A percentile compares a stretch with the other conserved stretches of the same genome.
These are phyloP conservation scores for Candida tetrigidarum DNA, from an alignment of 1,139 yeast genomes.

Conservation along the genomic window DNA sequence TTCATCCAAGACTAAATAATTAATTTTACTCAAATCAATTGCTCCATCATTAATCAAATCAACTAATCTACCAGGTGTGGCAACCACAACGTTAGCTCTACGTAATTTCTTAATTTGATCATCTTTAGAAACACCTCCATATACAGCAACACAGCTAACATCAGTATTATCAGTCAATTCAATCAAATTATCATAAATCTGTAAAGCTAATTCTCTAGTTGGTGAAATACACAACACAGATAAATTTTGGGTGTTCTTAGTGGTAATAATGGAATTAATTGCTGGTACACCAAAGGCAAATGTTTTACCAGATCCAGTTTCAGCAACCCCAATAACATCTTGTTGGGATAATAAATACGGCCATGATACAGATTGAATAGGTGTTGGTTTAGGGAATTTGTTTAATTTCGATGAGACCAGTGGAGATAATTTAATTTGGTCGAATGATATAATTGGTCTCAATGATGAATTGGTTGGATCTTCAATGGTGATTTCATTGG, in stretches of 20 bases:
- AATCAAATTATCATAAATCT: constrained; percentile 83
- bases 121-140: constrained; percentile 98
- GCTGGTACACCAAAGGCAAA: constrained; percentile 99
- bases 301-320: constrained; percentile 98
- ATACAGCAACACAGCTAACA: constrained; percentile 79
- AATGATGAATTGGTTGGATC: constrained; percentile 55
- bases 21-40: constrained; percentile 66
- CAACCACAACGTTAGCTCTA: constrained; percentile 73
- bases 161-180: constrained; percentile 64
- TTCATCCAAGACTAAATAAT: constrained; percentile 90
- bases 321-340: constrained; percentile 97
- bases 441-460: constrained; percentile 75
- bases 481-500: constrained; percentile 81
- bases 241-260: constrained; percentile 42
- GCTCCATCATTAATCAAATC: constrained; percentile 92
- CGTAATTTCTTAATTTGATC: constrained; percentile 76
- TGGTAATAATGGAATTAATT: constrained; percentile 63
- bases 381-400: constrained; percentile 88
- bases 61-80: constrained; percentile 95
- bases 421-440: constrained; percentile 59
- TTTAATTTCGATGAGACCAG: constrained; percentile 60
- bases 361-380: constrained; percentile 98
- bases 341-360: constrained; percentile 81
- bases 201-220: constrained; percentile 96
- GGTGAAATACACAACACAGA: constrained; percentile 91